Percentiles rank a stretch among this genome's conserved stretches.
phyloP scores from a whole-genome alignment of 2,329 filamentous ascomycete species.

The Diaporthe batatas region DNA sequence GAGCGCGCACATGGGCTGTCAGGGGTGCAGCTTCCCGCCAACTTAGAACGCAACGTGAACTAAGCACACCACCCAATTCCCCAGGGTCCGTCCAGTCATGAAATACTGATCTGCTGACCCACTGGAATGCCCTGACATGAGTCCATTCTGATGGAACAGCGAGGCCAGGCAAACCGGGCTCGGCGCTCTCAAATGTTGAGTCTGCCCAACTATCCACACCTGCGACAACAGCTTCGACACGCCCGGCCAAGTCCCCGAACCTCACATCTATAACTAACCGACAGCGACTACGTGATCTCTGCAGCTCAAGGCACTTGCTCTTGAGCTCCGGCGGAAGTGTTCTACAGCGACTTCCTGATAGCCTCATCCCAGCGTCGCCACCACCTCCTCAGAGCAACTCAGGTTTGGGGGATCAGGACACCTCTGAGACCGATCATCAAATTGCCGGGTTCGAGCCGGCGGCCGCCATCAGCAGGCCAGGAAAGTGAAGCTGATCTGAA shows the following conservation, averaged over 20 bases:
- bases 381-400: too few species aligned
- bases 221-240: not conserved
- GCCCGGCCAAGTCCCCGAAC: not conserved
- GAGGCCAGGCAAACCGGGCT: not conserved
- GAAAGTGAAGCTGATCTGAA: not conserved
- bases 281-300: not conserved
- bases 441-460: not conserved
- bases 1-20: not conserved
- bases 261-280: not conserved
- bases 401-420: not conserved
- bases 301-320: slow-evolving; percentile 4
- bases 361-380: not conserved
- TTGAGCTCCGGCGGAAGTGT: not conserved
- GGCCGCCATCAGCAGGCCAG: not conserved
- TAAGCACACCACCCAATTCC: not conserved
- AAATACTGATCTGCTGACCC: slow-evolving; percentile 13
- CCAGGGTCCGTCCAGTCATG: slow-evolving; percentile 1
- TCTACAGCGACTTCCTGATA: not conserved
- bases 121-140: slow-evolving; percentile 21
- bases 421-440: too few species aligned
- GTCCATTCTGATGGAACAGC: not conserved
- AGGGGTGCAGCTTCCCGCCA: slow-evolving; percentile 11
- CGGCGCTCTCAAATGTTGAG: not conserved
- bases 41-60: slow-evolving; percentile 1
- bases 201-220: not conserved